Conservation (phyloP, 192 early-diverging fungal species). For the Podila clonocystis region DNA sequence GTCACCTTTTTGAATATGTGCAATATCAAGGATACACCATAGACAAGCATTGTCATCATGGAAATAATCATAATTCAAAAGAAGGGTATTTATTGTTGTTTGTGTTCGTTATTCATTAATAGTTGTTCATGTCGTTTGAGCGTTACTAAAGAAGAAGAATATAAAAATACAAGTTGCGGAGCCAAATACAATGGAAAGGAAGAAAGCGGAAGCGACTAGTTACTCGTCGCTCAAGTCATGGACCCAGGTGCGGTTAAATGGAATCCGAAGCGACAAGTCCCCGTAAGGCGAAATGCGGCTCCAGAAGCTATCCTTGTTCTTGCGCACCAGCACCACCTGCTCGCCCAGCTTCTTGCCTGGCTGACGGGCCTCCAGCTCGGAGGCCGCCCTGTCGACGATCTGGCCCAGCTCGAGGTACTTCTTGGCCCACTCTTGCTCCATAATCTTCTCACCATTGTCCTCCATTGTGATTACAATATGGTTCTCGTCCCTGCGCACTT, state of each 20-base stretch:
- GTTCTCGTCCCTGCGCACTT: conserved; percentile 13
- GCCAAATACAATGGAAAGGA: background rate
- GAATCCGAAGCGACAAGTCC: conserved; percentile 26
- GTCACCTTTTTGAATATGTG: conserved; percentile 35
- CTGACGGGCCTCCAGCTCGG: conserved; percentile 21
- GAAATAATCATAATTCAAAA: no score
- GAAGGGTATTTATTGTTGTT: background rate
- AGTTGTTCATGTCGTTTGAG: background rate
- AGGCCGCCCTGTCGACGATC: conserved; percentile 22
- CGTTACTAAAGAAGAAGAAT: background rate
- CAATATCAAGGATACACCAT: conserved; percentile 22
- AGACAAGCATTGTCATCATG: background rate
- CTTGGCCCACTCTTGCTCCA: conserved; percentile 32
- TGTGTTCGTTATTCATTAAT: background rate
- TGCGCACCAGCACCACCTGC: conserved; percentile 33
- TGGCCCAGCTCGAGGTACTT: conserved; percentile 26
- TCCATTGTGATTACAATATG: conserved; percentile 32
- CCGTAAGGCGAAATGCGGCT: conserved; percentile 25
- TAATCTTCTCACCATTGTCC: conserved; percentile 35
- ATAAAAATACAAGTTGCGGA: background rate
- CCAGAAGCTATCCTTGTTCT: conserved; percentile 17
- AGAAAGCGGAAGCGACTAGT: background rate
- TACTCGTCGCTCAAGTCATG: conserved; percentile 38
- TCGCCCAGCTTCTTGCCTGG: conserved; percentile 23
- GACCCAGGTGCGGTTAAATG: conserved; percentile 36